Conservation (phyloP, 257 asterid species). For the Capsicum baccatum region DNA sequence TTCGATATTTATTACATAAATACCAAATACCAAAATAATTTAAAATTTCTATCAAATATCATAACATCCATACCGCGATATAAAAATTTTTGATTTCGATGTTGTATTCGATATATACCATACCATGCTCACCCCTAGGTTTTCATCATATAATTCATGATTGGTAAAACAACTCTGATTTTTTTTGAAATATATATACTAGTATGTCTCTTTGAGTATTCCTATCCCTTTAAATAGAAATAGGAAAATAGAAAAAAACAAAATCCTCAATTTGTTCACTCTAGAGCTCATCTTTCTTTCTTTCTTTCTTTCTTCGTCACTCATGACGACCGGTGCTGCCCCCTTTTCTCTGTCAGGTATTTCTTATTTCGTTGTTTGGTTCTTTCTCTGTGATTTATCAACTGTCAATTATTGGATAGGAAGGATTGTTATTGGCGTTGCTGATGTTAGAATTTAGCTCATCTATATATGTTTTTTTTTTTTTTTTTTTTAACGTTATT, state of each 20-base stretch:
- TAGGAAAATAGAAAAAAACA: neutral
- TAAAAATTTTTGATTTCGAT: too few species aligned
- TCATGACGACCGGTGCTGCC: conserved; percentile 62
- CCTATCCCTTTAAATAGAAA: conserved; percentile 16
- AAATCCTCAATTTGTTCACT: conserved; percentile 19
- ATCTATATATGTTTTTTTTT: neutral
- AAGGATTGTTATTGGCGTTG: neutral
- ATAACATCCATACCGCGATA: too few species aligned
- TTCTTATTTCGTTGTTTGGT: neutral
- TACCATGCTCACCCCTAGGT: too few species aligned
- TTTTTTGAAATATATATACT: too few species aligned
- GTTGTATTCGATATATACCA: too few species aligned
- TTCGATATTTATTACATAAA: too few species aligned
- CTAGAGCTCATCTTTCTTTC: conserved; percentile 4
- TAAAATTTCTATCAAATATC: too few species aligned
- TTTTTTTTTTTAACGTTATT: neutral
- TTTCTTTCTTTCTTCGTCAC: conserved; percentile 11
- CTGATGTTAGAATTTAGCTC: neutral
- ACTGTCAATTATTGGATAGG: neutral
- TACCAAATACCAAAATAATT: too few species aligned
- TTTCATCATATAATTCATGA: too few species aligned
- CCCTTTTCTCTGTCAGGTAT: conserved; percentile 56
- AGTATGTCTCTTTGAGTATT: too few species aligned
- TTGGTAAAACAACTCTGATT: too few species aligned
- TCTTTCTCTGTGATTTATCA: conserved; percentile 11